These are phyloP conservation scores for Aspergillus ochraceoroseus DNA, from an alignment of 2,329 filamentous ascomycete genomes.

Conservation along the genomic window DNA sequence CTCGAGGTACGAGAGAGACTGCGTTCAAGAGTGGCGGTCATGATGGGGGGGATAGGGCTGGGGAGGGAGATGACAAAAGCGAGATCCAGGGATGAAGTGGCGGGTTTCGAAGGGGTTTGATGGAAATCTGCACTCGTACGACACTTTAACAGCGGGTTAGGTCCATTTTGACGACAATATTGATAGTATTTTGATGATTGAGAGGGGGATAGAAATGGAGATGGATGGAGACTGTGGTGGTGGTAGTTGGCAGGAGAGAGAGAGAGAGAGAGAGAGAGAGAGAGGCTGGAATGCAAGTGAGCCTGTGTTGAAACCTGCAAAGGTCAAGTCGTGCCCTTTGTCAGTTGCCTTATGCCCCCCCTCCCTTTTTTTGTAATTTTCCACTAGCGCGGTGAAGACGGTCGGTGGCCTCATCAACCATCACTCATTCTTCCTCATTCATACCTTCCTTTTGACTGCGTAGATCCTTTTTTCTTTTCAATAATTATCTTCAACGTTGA, in stretches of 20 bases:
- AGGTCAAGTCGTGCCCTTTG: no score
- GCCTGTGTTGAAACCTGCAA: slow-evolving; percentile 3
- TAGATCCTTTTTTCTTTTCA: no score
- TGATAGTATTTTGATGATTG: slow-evolving; percentile 5
- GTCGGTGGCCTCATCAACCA: no score
- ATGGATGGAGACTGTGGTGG: slow-evolving; percentile 12
- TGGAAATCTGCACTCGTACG: slow-evolving; percentile 6
- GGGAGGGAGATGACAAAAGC: slow-evolving; percentile 1
- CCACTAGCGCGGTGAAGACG: slow-evolving; percentile 11
- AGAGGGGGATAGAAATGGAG: no score
- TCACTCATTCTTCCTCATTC: slow-evolving; percentile 7
- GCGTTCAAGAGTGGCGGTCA: slow-evolving; percentile 36
- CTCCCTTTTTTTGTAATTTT: slow-evolving; percentile 15
- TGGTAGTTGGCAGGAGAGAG: slow-evolving; percentile 5
- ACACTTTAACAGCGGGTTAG: slow-evolving; percentile 6
- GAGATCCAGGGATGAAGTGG: slow-evolving; percentile 1
- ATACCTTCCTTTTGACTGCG: neutral
- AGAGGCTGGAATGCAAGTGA: no score
- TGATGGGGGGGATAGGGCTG: slow-evolving; percentile 18
- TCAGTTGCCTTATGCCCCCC: no score
- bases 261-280: slow-evolving; percentile 1
- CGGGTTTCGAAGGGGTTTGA: neutral
- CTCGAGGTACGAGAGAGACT: slow-evolving; percentile 38
- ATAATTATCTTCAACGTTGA: no score
- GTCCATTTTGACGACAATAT: slow-evolving; percentile 17